Conservation (phyloP, 2,329 filamentous ascomycete species). For the Monilinia polystroma region DNA sequence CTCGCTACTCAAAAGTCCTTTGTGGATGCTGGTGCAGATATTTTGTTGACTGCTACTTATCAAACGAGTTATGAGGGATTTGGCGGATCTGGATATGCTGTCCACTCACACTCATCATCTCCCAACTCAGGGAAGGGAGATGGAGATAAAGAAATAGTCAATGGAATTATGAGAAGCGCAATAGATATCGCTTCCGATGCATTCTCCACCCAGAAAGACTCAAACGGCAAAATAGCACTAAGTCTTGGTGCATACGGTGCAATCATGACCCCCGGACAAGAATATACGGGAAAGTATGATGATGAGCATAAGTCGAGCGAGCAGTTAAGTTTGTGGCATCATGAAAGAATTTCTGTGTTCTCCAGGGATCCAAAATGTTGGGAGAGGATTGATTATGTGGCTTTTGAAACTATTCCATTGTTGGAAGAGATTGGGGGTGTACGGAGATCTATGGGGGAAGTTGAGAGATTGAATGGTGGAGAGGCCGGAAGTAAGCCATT, state of each 20-base stretch:
- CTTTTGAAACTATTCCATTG: constrained; percentile 66
- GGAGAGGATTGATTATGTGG: constrained; percentile 51
- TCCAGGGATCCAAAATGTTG: constrained; percentile 27
- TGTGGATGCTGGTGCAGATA: constrained; percentile 55
- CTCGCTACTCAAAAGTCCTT: constrained; percentile 26
- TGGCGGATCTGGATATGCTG: constrained; percentile 24
- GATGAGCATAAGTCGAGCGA: constrained; percentile 46
- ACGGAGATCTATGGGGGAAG: constrained; percentile 43
- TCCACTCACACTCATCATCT: constrained; percentile 9
- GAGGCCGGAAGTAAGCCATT: constrained; percentile 33
- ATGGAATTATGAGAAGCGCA: constrained; percentile 45
- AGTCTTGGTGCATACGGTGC: constrained; percentile 67
- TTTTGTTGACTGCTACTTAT: constrained; percentile 67
- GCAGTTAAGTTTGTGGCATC: constrained; percentile 56
- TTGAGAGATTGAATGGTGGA: constrained; percentile 7
- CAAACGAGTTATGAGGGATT: constrained; percentile 61
- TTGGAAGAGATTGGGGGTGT: constrained; percentile 61
- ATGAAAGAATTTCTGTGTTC: constrained; percentile 54
- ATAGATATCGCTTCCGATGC: constrained; percentile 43
- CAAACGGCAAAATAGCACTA: constrained; percentile 48
- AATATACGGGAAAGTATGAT: constrained; percentile 64
- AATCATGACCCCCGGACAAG: constrained; percentile 62
- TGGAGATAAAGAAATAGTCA: constrained; percentile 41
- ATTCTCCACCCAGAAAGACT: constrained; percentile 28
- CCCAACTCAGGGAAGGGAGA: not conserved